phyloP scores from a whole-genome alignment of 2,329 filamentous ascomycete species.

The Phialophora expanda region DNA sequence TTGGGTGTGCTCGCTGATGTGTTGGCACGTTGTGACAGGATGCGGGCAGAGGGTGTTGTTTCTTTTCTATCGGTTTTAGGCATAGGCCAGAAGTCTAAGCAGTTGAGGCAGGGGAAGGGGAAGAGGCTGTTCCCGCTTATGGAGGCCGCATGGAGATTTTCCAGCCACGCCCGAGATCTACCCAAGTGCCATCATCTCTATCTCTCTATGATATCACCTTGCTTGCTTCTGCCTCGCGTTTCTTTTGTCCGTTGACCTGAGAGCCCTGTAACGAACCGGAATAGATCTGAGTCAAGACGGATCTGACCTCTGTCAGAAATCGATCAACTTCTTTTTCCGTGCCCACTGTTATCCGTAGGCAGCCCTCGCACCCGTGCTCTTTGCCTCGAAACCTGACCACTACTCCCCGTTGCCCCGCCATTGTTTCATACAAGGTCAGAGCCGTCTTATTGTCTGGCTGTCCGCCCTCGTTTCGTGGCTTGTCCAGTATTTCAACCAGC shows the following conservation, averaged over 20 bases:
- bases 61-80: constrained; percentile 32
- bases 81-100: constrained; percentile 21
- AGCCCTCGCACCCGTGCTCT: constrained; percentile 86
- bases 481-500: constrained; percentile 83
- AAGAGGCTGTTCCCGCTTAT: constrained; percentile 10
- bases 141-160: constrained; percentile 8
- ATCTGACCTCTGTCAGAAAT: constrained; percentile 71
- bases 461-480: constrained; percentile 59
- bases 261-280: constrained; percentile 45
- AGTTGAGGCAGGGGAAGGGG: not conserved
- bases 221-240: constrained; percentile 46
- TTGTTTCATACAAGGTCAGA: constrained; percentile 76
- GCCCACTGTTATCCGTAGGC: constrained; percentile 88
- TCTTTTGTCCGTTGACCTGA: constrained; percentile 41
- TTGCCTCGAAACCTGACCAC: constrained; percentile 93
- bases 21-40: constrained; percentile 30
- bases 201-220: constrained; percentile 52
- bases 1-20: constrained; percentile 25
- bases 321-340: constrained; percentile 83
- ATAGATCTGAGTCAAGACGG: constrained; percentile 57
- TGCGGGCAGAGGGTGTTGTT: constrained; percentile 20
- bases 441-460: constrained; percentile 80
- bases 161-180: constrained; percentile 9
- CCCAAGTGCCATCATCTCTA: not conserved
- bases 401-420: constrained; percentile 86